These are phyloP conservation scores for Chamaecrista fasciculata DNA, from an alignment of 306 rosid genomes.

Conservation along the genomic window DNA sequence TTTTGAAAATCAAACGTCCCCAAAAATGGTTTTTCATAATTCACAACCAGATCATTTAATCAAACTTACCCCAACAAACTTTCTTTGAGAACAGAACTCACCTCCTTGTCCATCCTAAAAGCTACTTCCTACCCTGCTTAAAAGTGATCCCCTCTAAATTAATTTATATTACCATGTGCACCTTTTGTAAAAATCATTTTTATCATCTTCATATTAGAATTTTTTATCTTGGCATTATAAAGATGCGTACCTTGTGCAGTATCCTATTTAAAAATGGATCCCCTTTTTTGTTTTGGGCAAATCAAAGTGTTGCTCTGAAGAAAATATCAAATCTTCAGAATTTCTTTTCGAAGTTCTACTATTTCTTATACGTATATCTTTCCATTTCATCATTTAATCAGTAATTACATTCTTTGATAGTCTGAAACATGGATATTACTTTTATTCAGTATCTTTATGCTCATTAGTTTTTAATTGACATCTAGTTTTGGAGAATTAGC, in stretches of 20 bases:
- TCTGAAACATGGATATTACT: too few relatives aligned
- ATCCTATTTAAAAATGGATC: not conserved
- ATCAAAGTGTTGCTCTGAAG: not conserved
- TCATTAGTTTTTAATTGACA: not conserved
- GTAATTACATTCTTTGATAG: not conserved
- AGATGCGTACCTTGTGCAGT: not conserved
- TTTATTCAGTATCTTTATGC: not conserved
- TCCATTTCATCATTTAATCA: not conserved
- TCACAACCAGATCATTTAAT: not conserved
- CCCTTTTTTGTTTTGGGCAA: not conserved
- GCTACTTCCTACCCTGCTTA: not conserved
- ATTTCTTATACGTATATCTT: not conserved
- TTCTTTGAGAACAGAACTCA: not conserved
- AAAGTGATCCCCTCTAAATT: not conserved
- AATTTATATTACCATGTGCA: not conserved
- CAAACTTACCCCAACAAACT: not conserved
- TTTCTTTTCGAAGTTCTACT: not conserved
- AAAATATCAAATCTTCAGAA: not conserved
- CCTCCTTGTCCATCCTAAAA: not conserved
- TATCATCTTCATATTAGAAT: not conserved
- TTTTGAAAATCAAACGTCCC: not conserved
- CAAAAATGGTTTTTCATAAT: not conserved
- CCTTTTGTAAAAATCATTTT: not conserved
- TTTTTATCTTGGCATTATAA: not conserved
- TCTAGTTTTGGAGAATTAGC: not conserved